Evolutionary conservation across 768 basidiomycete species (phyloP), one percentile per base, ranked within the genome.

Genomic region (Lactarius deliciosus): DNA sequence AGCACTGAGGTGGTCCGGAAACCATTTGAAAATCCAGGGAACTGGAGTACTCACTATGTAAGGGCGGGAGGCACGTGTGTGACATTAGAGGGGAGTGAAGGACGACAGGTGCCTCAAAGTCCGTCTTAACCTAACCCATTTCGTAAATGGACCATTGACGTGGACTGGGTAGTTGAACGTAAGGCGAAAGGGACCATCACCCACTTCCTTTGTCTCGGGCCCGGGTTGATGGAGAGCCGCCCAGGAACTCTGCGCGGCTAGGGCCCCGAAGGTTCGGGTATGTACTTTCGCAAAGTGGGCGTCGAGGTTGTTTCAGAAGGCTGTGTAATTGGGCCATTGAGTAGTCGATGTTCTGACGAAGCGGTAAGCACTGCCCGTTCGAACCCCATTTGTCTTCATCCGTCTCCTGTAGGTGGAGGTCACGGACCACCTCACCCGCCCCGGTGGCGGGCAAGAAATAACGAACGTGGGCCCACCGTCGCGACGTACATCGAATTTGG

Each of bases 401-500:
- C n/a, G n/a, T n/a, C 16, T 53, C 50, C 30, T 18, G 53, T 40
- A 55, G 16, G 16, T 62, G 25, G 28, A 55, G 53, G 18, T 41
- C 61, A 4, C 38, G 53, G 11, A 41, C 20, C 32, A 2, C 61
- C 61, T 10, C 13, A 25, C 61, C 9, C 28, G 15, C 15, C 38
- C 25, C 0, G 50, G 36, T 32, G 8, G 38, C 36, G 40, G 61
- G 28, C 53, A 53, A 4, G 61, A 55, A 30, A 62, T 16, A 18
- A 62, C 10, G 38, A 62, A 18, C 20, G 53, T 55, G 13, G 38
- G 41, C 20, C 38, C 38, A 3, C 13, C 18, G 11, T 62, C 53
- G 6, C 61, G 53, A 57, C 56, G 55, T 8, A 56, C 13, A 3
- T 47, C 63, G 18, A 57, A 30, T 25, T 36, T 36, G 36, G 63